These are phyloP conservation scores for Saccharomycopsis microspora DNA, from an alignment of 805 yeast genomes.

Conservation along the genomic window DNA sequence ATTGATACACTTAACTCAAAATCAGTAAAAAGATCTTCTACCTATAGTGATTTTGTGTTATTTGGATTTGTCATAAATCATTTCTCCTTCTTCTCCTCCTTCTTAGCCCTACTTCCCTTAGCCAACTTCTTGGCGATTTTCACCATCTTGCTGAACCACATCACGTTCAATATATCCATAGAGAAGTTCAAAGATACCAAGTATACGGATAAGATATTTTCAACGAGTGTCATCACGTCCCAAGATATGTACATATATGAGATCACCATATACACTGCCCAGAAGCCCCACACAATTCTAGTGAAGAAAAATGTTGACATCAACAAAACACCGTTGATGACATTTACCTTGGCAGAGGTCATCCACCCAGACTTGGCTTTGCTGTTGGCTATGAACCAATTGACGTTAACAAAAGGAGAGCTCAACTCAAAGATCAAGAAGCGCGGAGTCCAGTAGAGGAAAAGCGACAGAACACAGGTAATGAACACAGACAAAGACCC, in stretches of 20 bases:
- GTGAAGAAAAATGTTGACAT: slow-evolving; percentile 62
- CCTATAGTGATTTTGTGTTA: no score
- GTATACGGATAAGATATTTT: slow-evolving; percentile 34
- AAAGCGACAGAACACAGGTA: slow-evolving; percentile 56
- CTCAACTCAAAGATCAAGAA: slow-evolving; percentile 81
- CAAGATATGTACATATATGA: slow-evolving; percentile 34
- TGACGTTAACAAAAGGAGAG: slow-evolving; percentile 88
- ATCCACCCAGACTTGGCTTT: slow-evolving; percentile 55
- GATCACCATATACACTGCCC: slow-evolving; percentile 47
- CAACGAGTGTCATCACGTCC: slow-evolving; percentile 27
- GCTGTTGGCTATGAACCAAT: slow-evolving; percentile 79
- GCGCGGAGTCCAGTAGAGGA: slow-evolving; percentile 71
- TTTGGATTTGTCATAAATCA: no score
- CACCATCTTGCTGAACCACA: slow-evolving; percentile 88
- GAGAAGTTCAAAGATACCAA: slow-evolving; percentile 48
- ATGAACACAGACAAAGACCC: slow-evolving; percentile 71
- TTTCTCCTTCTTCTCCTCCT: background rate
- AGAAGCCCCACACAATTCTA: slow-evolving; percentile 81
- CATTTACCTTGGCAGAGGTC: slow-evolving; percentile 40
- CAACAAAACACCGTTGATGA: slow-evolving; percentile 62
- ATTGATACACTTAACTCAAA: no score
- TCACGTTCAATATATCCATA: slow-evolving; percentile 58
- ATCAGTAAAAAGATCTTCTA: no score
- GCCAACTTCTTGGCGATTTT: slow-evolving; percentile 51
- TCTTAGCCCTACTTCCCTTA: background rate